A percentile compares a stretch with the other conserved stretches of the same genome.
These are phyloP conservation scores for Pterocarpus macrocarpus DNA, from an alignment of 306 rosid species.

Conservation along the genomic window DNA sequence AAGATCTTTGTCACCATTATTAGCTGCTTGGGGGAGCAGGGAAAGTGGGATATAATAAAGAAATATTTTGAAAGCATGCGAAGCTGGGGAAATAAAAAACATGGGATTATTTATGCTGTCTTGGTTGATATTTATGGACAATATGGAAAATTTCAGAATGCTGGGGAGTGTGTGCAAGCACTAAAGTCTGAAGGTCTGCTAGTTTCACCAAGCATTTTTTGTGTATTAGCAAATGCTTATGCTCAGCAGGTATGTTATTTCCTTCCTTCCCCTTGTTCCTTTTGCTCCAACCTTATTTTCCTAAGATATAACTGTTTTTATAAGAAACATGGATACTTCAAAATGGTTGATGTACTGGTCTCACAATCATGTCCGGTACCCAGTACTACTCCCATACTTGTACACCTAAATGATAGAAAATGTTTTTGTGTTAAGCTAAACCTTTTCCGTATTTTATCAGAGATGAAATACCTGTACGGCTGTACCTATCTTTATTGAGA, in stretches of 20 bases:
- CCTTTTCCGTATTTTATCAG: not conserved
- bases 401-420: not conserved
- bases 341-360: slow-evolving; percentile 7
- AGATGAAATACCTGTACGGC: not conserved
- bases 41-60: slow-evolving; percentile 76
- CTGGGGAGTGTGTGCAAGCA: slow-evolving; percentile 68
- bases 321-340: not conserved
- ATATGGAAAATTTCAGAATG: slow-evolving; percentile 72
- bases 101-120: slow-evolving; percentile 67
- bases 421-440: not conserved
- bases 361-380: not conserved
- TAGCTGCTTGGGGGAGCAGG: slow-evolving; percentile 78
- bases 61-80: slow-evolving; percentile 69
- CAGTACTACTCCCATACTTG: too few species aligned
- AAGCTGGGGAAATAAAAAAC: slow-evolving; percentile 58
- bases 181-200: slow-evolving; percentile 70
- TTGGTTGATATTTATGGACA: slow-evolving; percentile 83
- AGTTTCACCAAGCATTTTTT: slow-evolving; percentile 64
- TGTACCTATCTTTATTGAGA: not conserved
- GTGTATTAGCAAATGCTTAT: slow-evolving; percentile 79
- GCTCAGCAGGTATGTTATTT: slow-evolving; percentile 72
- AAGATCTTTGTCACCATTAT: slow-evolving; percentile 74
- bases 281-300: not conserved
- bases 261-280: slow-evolving; percentile 9
- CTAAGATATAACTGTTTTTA: not conserved